phyloP scores from a whole-genome alignment of 1,284 basidiomycete genomes.

The Austroboletus olivaceoglutinosus region DNA sequence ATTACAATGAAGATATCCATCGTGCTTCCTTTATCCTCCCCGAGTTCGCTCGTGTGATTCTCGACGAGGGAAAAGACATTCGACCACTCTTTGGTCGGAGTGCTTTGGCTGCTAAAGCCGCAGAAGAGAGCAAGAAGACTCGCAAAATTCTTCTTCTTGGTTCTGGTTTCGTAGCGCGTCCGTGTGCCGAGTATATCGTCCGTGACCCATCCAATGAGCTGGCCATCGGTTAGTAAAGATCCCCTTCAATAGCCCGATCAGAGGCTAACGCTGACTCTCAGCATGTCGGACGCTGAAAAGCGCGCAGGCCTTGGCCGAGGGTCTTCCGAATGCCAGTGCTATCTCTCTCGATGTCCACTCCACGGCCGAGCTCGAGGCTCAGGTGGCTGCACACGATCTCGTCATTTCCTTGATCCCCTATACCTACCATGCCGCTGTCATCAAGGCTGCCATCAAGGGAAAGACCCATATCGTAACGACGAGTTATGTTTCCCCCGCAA shows the following conservation, averaged over 20 bases:
- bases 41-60: conserved; percentile 80
- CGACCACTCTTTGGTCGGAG: conserved; percentile 66
- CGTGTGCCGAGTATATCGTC: conserved; percentile 91
- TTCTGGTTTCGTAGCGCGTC: conserved; percentile 92
- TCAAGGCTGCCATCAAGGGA: conserved; percentile 93
- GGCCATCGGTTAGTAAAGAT: conserved; percentile 62
- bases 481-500: conserved; percentile 88
- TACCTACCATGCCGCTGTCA: conserved; percentile 87
- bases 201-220: conserved; percentile 81
- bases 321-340: conserved; percentile 68
- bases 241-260: neutral
- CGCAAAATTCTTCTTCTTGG: conserved; percentile 87
- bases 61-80: conserved; percentile 72
- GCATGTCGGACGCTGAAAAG: conserved; percentile 84
- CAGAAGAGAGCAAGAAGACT: conserved; percentile 21
- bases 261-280: conserved; percentile 28
- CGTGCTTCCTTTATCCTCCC: conserved; percentile 85
- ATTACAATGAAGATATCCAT: conserved; percentile 89
- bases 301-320: conserved; percentile 68
- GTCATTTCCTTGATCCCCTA: conserved; percentile 98
- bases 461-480: conserved; percentile 97
- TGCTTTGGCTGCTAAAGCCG: conserved; percentile 30
- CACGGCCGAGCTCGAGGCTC: conserved; percentile 70
- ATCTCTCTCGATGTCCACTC: conserved; percentile 85
- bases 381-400: conserved; percentile 85